Percentiles rank a stretch among this genome's conserved stretches.
Conservation (phyloP, 768 basidiomycete genomes). For the Auricularia auricula-judae region DNA sequence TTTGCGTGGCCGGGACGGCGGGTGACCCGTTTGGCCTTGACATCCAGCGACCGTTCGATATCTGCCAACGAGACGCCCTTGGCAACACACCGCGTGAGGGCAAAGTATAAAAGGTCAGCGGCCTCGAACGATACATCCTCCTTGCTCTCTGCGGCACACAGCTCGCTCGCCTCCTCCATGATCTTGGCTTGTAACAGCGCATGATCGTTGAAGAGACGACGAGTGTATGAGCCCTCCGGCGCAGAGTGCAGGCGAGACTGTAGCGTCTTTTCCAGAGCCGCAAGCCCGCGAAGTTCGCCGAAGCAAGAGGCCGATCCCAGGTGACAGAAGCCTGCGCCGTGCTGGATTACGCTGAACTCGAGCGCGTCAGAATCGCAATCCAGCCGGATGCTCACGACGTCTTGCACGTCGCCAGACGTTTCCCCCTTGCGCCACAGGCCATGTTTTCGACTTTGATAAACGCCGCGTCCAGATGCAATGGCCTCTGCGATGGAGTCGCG, state of each 20-base stretch:
- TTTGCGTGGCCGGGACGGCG: constrained; percentile 89
- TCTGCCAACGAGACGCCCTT: constrained; percentile 75
- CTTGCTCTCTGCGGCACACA: constrained; percentile 69
- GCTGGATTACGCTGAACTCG: constrained; percentile 82
- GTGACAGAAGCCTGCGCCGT: constrained; percentile 91
- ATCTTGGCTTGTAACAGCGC: constrained; percentile 85
- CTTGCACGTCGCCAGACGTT: constrained; percentile 89
- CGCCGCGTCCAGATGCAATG: constrained; percentile 79
- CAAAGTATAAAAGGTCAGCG: constrained; percentile 90
- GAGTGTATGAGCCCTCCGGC: constrained; percentile 88
- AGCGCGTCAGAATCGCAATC: constrained; percentile 94
- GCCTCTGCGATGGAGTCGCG: constrained; percentile 73
- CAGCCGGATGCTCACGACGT: constrained; percentile 65
- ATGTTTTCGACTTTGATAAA: constrained; percentile 93
- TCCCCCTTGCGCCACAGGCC: constrained; percentile 96
- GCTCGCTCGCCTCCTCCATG: constrained; percentile 95
- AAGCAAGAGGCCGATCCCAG: constrained; percentile 83
- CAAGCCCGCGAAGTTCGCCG: constrained; percentile 65
- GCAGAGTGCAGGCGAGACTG: constrained; percentile 59
- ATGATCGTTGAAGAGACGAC: constrained; percentile 70
- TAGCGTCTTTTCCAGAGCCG: constrained; percentile 72
- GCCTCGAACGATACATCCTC: constrained; percentile 90
- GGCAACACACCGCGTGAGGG: constrained; percentile 72
- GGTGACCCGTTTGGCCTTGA: constrained; percentile 77
- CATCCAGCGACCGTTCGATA: constrained; percentile 73